Evolutionary conservation across 179 eudicot genomes (phyloP).

Genomic region (Gypsophila paniculata): DNA sequence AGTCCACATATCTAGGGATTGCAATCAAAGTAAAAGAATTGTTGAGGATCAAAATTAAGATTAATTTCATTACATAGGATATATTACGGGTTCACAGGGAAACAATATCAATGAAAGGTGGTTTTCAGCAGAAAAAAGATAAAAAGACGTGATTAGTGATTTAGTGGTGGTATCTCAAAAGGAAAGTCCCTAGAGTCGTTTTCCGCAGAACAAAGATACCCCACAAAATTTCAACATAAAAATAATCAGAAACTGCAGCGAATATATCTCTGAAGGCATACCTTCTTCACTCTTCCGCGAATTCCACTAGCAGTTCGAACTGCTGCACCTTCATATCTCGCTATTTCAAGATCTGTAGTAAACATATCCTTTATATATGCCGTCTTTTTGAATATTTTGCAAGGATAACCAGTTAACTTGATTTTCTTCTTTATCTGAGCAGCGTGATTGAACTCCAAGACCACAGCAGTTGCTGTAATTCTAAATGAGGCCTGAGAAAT

Average conservation of each 20-base stretch:
- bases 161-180: not conserved
- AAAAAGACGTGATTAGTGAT: too few species aligned
- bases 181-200: not conserved
- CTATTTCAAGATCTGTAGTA: conserved; percentile 96
- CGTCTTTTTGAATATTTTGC: conserved; percentile 90
- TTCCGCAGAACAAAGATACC: conserved; percentile 1
- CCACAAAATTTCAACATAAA: not conserved
- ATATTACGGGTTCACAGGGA: not conserved
- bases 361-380: conserved; percentile 92
- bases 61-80: not conserved
- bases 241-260: not conserved
- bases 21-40: not conserved
- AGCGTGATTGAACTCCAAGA: conserved; percentile 83
- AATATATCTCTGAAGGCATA: conserved; percentile 16
- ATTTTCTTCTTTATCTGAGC: conserved; percentile 81
- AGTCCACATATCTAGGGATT: not conserved
- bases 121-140: not conserved
- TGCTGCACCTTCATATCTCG: conserved; percentile 90
- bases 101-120: not conserved
- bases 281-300: conserved; percentile 97
- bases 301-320: conserved; percentile 86
- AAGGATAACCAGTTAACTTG: conserved; percentile 81
- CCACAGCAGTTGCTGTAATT: conserved; percentile 80
- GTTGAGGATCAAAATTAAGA: not conserved
- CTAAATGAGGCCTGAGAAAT: conserved; percentile 68